Conservation (phyloP, 129 eudicot species). For the Flaveria sonorensis region DNA sequence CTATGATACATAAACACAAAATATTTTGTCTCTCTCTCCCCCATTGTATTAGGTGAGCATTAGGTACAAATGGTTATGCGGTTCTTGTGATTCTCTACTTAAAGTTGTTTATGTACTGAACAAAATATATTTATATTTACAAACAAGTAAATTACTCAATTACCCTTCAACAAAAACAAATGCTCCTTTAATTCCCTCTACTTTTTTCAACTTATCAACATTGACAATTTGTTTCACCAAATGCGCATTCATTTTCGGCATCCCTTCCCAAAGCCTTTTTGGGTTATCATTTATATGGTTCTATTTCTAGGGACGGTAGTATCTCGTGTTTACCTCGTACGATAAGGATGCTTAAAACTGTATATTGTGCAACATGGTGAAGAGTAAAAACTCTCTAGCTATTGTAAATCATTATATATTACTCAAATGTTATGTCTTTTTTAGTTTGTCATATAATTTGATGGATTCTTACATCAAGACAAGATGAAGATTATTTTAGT, state of each 20-base stretch:
- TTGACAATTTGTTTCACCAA: slow-evolving; percentile 47
- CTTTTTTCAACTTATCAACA: slow-evolving; percentile 53
- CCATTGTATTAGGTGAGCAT: neutral
- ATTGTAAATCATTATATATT: slow-evolving; percentile 25
- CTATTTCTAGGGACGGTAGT: neutral
- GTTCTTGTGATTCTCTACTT: neutral
- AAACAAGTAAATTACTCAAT: slow-evolving; percentile 28
- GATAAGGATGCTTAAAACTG: slow-evolving; percentile 19
- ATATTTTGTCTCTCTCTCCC: neutral
- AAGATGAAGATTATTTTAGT: slow-evolving; percentile 20
- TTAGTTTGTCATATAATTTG: neutral
- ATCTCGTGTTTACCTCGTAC: neutral
- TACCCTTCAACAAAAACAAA: slow-evolving; percentile 20
- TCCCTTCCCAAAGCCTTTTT: slow-evolving; percentile 37
- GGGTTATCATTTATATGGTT: slow-evolving; percentile 40
- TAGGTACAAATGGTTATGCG: neutral
- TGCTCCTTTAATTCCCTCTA: slow-evolving; percentile 19
- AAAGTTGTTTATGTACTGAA: neutral
- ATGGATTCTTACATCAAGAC: slow-evolving; percentile 5
- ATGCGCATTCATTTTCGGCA: slow-evolving; percentile 40
- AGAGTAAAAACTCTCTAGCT: slow-evolving; percentile 10
- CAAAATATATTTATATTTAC: neutral
- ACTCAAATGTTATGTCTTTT: neutral
- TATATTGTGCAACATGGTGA: slow-evolving; percentile 24
- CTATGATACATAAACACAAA: neutral